A percentile compares a stretch with the other conserved stretches of the same genome.
These are phyloP conservation scores for Candida verbasci DNA, from an alignment of 805 yeast genomes.

Conservation along the genomic window DNA sequence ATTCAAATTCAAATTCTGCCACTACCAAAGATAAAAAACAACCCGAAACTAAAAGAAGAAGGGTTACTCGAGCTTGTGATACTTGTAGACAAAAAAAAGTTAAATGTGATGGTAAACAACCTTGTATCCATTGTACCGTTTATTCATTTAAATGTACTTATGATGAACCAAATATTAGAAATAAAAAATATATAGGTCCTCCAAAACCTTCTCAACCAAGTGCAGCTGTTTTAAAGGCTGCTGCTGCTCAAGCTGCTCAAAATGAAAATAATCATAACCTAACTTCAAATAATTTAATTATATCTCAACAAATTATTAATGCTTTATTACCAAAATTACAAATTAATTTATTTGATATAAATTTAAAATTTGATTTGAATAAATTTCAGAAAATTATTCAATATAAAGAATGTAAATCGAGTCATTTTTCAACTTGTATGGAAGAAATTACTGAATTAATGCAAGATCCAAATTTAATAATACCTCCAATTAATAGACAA, in stretches of 20 bases:
- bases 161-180: conserved; percentile 67
- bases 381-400: conserved; percentile 26
- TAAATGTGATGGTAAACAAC: conserved; percentile 75
- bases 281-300: conserved; percentile 15
- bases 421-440: conserved; percentile 10
- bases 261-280: neutral
- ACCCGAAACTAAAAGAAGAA: conserved; percentile 42
- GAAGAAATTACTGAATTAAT: conserved; percentile 26
- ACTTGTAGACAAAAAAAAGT: conserved; percentile 73
- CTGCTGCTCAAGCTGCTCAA: conserved; percentile 9
- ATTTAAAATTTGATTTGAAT: conserved; percentile 27
- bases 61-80: conserved; percentile 75
- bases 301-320: conserved; percentile 32
- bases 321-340: conserved; percentile 31
- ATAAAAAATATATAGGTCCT: conserved; percentile 35
- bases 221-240: conserved; percentile 8
- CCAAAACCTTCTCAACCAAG: conserved; percentile 20
- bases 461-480: conserved; percentile 22
- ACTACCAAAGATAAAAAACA: no score
- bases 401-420: conserved; percentile 15
- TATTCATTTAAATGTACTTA: conserved; percentile 83
- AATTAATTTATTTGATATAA: conserved; percentile 31
- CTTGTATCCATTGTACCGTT: conserved; percentile 81
- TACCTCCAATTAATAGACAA: conserved; percentile 13
- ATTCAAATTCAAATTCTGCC: no score